Evolutionary conservation across 176 grass and related monocot genomes (phyloP), one percentile per base, ranked within the genome.

Genomic region (Carex myosuroides): DNA sequence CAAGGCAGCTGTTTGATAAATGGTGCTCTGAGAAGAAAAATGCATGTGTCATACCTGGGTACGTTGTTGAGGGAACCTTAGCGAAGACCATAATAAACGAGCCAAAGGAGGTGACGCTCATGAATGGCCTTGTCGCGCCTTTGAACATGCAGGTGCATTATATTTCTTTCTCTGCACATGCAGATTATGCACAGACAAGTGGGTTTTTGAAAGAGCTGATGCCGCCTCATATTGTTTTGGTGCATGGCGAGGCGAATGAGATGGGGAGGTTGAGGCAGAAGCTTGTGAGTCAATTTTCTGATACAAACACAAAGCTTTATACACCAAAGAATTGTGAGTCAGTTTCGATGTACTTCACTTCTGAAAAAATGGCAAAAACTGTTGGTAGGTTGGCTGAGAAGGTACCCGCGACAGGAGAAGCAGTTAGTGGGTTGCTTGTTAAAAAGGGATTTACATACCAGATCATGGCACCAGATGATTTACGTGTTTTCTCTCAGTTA

Each of bases 21-120:
- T 98, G 95, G 95, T 98, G 95, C 55, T 58, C 90, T 32, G 95
- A 98, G 86, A 98, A 94, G 87, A 98, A 91, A 84, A 98, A 94
- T 82, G 86, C 91, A 0, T 98, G 95, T 89, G 95, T 98, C 30
- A 88, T 98, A 85, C 95, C 92, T 42, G 92, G 95, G 48, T 98
- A 94, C 89, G 95, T 90, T 32, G 92, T 98, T 13, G 95, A 94
- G 85, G 95, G 92, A 1, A 94, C 95, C 18, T 87, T 90, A 4
- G 92, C 95, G 20, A 98, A 98, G 75, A 93, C 95, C 44, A 98
- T 98, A 26, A 93, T 94, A 46, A 94, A 91, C 1, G 95, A 98
- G 57, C 95, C 95, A 3, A 94, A 93, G 91, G 95, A 98, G 91
- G 95, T 98, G 61, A 93, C 95, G 0, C 84, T 98, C 64, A 91